Evolutionary conservation across 345 rosid species (phyloP).

Genomic region (Toxicodendron radicans): DNA sequence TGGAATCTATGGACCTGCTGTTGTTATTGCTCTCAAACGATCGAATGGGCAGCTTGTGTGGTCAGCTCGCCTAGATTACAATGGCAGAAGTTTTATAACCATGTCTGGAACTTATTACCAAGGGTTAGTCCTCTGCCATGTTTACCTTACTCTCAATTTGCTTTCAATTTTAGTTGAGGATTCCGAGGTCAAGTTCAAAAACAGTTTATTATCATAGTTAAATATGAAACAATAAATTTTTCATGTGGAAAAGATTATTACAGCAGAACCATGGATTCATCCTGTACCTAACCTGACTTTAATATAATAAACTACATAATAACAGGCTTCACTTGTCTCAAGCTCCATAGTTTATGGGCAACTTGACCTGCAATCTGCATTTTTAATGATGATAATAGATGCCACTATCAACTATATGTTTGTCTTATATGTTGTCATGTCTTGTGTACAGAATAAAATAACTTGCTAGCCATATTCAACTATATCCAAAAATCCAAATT

Average conservation of each 20-base stretch:
- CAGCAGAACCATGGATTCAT: neutral
- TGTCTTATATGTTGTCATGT: constrained; percentile 7
- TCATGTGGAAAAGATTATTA: neutral
- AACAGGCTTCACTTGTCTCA: neutral
- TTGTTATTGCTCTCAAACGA: constrained; percentile 25
- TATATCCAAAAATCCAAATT: too few relatives aligned
- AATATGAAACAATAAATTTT: too few relatives aligned
- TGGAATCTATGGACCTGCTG: constrained; percentile 33
- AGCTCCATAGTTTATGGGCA: neutral
- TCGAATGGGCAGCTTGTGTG: constrained; percentile 29
- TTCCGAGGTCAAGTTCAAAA: too few relatives aligned
- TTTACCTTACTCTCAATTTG: neutral
- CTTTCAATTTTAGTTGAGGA: neutral
- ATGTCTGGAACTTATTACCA: constrained; percentile 32
- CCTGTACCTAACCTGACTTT: neutral
- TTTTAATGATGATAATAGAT: constrained; percentile 5
- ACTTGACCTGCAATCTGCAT: neutral
- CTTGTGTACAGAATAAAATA: too few relatives aligned
- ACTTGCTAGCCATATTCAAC: neutral
- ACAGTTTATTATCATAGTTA: too few relatives aligned
- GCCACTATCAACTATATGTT: neutral
- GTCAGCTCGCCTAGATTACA: constrained; percentile 24
- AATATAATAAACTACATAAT: neutral
- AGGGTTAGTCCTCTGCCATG: constrained; percentile 17
- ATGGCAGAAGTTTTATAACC: constrained; percentile 23